Conservation (phyloP, 139 green algal genomes). For the Tetraselmis chui region DNA sequence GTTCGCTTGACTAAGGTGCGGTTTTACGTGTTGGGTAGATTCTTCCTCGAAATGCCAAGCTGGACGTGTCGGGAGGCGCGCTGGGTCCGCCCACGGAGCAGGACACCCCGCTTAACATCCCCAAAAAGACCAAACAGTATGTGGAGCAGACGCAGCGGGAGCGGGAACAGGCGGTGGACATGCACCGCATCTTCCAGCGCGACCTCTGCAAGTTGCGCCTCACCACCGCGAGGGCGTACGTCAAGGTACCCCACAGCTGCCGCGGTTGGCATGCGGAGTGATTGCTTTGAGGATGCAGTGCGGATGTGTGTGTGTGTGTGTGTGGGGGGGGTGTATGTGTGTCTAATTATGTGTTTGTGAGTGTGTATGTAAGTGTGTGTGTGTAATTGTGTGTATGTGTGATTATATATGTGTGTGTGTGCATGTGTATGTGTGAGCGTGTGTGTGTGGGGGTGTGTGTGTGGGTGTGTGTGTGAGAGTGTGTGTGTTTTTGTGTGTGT, state of each 20-base stretch:
- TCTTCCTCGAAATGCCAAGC: slow-evolving; percentile 45
- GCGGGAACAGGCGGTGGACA: slow-evolving; percentile 43
- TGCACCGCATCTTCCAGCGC: slow-evolving; percentile 57
- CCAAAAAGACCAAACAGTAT: slow-evolving; percentile 67
- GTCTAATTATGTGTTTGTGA: too few species aligned
- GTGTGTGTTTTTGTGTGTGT: too few species aligned
- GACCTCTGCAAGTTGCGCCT: slow-evolving; percentile 60
- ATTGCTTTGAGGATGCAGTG: background rate
- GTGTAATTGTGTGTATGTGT: too few species aligned
- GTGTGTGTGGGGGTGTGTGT: too few species aligned
- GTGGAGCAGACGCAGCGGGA: slow-evolving; percentile 65
- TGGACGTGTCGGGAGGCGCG: slow-evolving; percentile 24
- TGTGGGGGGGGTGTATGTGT: too few species aligned
- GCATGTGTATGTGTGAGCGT: too few species aligned
- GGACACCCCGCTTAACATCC: slow-evolving; percentile 63
- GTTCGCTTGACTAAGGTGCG: too few species aligned
- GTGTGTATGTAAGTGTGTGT: too few species aligned
- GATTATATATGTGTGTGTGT: too few species aligned
- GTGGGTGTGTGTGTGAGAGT: too few species aligned
- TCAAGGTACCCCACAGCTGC: slow-evolving; percentile 39
- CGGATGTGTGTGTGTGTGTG: too few species aligned
- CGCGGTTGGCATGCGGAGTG: background rate
- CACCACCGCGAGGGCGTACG: slow-evolving; percentile 48
- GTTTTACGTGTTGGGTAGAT: slow-evolving; percentile 44
- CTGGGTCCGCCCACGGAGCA: slow-evolving; percentile 49